Percentiles rank a stretch among this genome's conserved stretches.
These are phyloP conservation scores for Pseudogymnoascus sp. DNA, from an alignment of 2,329 filamentous ascomycete genomes.

Conservation along the genomic window DNA sequence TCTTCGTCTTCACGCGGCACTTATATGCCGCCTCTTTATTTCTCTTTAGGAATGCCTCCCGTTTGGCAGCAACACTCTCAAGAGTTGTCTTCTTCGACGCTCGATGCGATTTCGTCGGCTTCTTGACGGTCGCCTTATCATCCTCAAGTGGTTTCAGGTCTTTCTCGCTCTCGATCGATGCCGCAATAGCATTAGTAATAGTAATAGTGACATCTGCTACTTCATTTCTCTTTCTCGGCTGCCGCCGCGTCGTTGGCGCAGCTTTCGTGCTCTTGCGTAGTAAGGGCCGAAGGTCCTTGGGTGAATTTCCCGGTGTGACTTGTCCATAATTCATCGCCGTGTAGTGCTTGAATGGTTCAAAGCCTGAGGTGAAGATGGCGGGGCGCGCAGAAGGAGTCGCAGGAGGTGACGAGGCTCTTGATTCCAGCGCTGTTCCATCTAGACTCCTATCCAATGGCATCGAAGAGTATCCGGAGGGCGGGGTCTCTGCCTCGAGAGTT, in stretches of 20 bases:
- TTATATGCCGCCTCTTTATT: constrained; percentile 6
- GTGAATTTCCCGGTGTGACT: neutral
- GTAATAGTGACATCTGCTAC: neutral
- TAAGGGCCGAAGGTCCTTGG: neutral
- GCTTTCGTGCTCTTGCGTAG: neutral
- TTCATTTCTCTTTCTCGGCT: neutral
- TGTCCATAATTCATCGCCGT: neutral
- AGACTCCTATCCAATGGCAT: neutral
- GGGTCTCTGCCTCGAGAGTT: neutral
- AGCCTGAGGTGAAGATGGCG: neutral
- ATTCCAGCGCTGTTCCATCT: neutral
- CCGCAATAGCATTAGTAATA: neutral
- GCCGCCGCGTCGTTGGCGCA: neutral
- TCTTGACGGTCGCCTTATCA: neutral
- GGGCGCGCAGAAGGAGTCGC: neutral
- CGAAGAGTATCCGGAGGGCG: neutral
- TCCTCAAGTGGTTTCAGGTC: neutral
- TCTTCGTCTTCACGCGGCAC: constrained; percentile 1
- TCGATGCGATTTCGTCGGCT: neutral
- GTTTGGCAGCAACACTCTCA: neutral
- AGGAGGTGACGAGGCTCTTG: neutral
- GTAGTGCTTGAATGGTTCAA: neutral
- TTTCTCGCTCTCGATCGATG: neutral
- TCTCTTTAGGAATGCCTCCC: constrained; percentile 8
- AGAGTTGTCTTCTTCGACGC: constrained; percentile 3